A percentile compares a stretch with the other conserved stretches of the same genome.
Conservation (phyloP, 2,329 filamentous ascomycete species). For the Pseudogymnoascus sp. region DNA sequence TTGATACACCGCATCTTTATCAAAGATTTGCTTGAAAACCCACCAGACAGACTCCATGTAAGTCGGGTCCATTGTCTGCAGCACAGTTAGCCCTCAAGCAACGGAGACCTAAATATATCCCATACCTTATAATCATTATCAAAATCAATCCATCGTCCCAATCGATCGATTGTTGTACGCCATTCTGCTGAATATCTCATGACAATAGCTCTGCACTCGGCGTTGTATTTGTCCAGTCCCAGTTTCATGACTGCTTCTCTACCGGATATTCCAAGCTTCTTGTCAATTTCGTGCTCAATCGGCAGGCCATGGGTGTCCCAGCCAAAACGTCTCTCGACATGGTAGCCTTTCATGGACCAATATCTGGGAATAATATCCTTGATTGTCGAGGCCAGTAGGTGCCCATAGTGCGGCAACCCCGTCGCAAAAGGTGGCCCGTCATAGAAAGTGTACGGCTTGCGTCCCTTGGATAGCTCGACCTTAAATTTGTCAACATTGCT, state of each 20-base stretch:
- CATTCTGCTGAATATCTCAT: conserved; percentile 86
- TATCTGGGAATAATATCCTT: conserved; percentile 96
- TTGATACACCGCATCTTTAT: conserved; percentile 83
- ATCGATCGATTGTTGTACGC: conserved; percentile 76
- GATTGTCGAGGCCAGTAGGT: conserved; percentile 80
- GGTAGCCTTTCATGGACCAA: conserved; percentile 94
- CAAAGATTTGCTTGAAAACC: conserved; percentile 89
- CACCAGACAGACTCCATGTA: conserved; percentile 98
- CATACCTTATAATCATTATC: conserved; percentile 89
- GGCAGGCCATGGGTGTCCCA: conserved; percentile 92
- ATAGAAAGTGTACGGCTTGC: conserved; percentile 88
- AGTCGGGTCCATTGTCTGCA: conserved; percentile 78
- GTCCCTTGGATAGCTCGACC: conserved; percentile 72
- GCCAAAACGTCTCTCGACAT: conserved; percentile 86
- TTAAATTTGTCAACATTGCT: conserved; percentile 23
- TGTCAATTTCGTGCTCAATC: conserved; percentile 96
- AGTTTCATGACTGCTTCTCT: conserved; percentile 80
- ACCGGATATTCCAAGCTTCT: conserved; percentile 82
- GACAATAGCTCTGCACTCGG: conserved; percentile 83
- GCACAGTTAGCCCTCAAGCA: background rate
- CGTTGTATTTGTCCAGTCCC: conserved; percentile 84
- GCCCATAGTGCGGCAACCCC: conserved; percentile 57
- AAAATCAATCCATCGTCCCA: conserved; percentile 96
- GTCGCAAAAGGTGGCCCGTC: conserved; percentile 78
- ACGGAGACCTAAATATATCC: conserved; percentile 10